Evolutionary conservation across 805 yeast genomes (phyloP).

Genomic region (Brettanomyces custersianus): DNA sequence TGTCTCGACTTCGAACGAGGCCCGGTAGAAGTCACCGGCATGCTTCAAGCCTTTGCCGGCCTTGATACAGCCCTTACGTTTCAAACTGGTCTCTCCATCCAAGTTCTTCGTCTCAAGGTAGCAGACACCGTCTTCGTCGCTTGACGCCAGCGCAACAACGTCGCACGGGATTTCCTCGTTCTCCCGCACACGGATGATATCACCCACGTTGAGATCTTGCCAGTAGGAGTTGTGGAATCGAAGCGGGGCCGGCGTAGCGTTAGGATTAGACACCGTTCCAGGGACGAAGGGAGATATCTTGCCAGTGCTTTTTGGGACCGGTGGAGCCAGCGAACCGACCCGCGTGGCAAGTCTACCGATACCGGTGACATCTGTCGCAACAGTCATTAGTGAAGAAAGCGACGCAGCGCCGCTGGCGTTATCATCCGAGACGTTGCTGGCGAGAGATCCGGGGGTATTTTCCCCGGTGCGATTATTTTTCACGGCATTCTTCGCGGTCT

Average conservation of each 20-base stretch:
- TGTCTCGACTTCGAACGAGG: constrained; percentile 54
- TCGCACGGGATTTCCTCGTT: constrained; percentile 82
- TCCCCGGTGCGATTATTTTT: not conserved
- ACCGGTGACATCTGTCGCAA: constrained; percentile 56
- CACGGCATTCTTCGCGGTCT: not conserved
- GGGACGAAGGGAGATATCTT: constrained; percentile 17
- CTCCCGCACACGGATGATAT: constrained; percentile 56
- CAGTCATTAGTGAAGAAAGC: constrained; percentile 36
- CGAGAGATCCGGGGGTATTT: too few species aligned
- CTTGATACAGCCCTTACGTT: constrained; percentile 43
- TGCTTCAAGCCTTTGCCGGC: constrained; percentile 44
- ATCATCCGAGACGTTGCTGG: too few species aligned
- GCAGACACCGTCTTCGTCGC: constrained; percentile 62
- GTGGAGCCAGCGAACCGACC: constrained; percentile 9
- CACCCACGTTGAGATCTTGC: constrained; percentile 70
- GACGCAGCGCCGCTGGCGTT: too few species aligned
- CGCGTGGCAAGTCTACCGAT: constrained; percentile 48
- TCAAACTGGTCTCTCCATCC: constrained; percentile 73
- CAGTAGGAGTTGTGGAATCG: constrained; percentile 30
- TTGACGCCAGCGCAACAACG: constrained; percentile 50
- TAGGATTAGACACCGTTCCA: constrained; percentile 25
- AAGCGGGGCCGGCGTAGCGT: constrained; percentile 20
- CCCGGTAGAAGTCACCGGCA: constrained; percentile 49
- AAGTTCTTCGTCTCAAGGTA: constrained; percentile 60
- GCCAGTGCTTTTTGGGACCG: constrained; percentile 10